Evolutionary conservation across 129 eudicot species (phyloP), one percentile per base, ranked within the genome.

Genomic region (Helianthus annuus): DNA sequence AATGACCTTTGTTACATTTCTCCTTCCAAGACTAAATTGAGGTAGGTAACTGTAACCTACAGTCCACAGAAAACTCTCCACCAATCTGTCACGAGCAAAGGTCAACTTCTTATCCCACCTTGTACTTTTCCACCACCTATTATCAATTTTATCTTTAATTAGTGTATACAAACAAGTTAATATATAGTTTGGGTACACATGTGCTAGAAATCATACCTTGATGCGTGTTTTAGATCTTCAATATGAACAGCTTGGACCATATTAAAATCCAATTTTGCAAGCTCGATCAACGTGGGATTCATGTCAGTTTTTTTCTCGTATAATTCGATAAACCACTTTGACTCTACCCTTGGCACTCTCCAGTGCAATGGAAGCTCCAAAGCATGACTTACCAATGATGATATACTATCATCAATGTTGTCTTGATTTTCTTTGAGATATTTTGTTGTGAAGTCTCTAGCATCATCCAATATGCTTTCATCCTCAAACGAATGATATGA

Each of bases 101-200:
- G 65, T 71, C 0, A 85, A 17, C 51, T 81, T 81, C 17, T 54
- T 42, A 27, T 60, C 82, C 78, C 68, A 73, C 0, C 34, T 32
- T 19, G 53, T 46, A 10, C 49, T 64, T 48, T 64, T 66, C 83
- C 85, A 84, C 89, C 89, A 84, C 44, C 85, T 84, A 34, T 45
- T 6, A 40, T 40, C 45, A 40, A 6, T 40, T 40, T 40, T 6
- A 40, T 27, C 22, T 19, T 19, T 19, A 0, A 19, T 19, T 19
- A 19, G 0, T 19, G 22, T 19, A 19, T 5, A 53, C 51, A 52
- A 16, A 16, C 7, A 15, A 14, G 2, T 14, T 49, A 29, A 14
- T n/a, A n/a, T n/a, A n/a, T 69, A 10, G 1, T 7, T 68, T 13
- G 19, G 0, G 19, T 1, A 1, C 9, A 49, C 24, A 52, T 52